phyloP scores from a whole-genome alignment of 345 rosid genomes.

The Murraya paniculata region DNA sequence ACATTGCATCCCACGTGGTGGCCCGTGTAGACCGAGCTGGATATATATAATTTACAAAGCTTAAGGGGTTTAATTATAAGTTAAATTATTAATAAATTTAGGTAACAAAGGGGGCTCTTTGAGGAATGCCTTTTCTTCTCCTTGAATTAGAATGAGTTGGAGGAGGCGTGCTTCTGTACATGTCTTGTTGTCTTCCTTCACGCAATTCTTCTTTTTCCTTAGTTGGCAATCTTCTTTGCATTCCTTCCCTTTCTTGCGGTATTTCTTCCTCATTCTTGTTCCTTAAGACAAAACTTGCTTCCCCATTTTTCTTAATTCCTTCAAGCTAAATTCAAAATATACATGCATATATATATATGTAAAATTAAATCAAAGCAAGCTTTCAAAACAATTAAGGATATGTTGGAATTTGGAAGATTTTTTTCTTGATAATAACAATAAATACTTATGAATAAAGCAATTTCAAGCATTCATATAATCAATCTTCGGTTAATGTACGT shows the following conservation, averaged over 20 bases:
- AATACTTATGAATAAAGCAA: not conserved
- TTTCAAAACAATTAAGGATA: not conserved
- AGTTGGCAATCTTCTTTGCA: slow-evolving; percentile 26
- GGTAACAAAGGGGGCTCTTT: slow-evolving; percentile 40
- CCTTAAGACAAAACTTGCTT: slow-evolving; percentile 24
- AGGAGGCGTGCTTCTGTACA: slow-evolving; percentile 19
- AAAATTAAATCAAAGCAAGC: not conserved
- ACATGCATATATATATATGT: too few species aligned
- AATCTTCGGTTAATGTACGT: too few species aligned
- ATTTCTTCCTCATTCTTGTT: slow-evolving; percentile 19
- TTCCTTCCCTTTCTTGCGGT: slow-evolving; percentile 21
- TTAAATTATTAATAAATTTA: not conserved
- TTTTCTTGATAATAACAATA: too few species aligned
- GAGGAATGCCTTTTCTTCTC: slow-evolving; percentile 48
- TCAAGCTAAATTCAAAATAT: slow-evolving; percentile 17
- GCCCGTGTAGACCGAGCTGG: slow-evolving; percentile 25
- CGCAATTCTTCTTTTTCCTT: slow-evolving; percentile 35
- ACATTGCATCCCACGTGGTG: slow-evolving; percentile 14
- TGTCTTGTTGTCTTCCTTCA: slow-evolving; percentile 31
- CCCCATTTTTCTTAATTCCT: slow-evolving; percentile 26
- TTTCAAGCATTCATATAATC: not conserved
- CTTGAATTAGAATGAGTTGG: slow-evolving; percentile 30
- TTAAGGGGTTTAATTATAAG: not conserved
- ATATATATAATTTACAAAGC: slow-evolving; percentile 2
- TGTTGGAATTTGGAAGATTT: not conserved